Evolutionary conservation across 495 filamentous ascomycete genomes (phyloP).

Genomic region (Hypoxylon subgilvum): DNA sequence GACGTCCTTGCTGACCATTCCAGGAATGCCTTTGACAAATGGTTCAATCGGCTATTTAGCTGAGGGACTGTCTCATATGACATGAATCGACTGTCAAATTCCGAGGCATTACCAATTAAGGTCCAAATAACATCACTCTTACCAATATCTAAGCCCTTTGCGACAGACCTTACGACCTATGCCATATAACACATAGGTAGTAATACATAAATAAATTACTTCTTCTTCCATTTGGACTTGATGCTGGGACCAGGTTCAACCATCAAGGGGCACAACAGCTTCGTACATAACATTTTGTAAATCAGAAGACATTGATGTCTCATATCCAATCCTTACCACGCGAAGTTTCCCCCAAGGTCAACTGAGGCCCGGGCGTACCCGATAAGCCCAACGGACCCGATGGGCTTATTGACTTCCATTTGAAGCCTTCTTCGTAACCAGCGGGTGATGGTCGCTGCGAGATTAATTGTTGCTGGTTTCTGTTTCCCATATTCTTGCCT

Average conservation of each 20-base stretch:
- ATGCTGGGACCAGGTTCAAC: too few species aligned
- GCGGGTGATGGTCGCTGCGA: not conserved
- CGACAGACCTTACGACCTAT: too few species aligned
- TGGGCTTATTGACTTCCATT: not conserved
- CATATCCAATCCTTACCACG: not conserved
- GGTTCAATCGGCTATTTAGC: conserved; percentile 30
- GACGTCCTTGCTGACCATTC: not conserved
- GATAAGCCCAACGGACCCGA: conserved; percentile 4
- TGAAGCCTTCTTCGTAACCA: not conserved
- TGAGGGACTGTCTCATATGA: not conserved
- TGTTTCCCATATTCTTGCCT: not conserved
- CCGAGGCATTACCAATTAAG: not conserved
- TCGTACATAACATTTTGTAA: too few species aligned
- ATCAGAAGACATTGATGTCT: not conserved
- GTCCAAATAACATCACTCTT: too few species aligned
- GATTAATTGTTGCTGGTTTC: not conserved
- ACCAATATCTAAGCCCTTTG: too few species aligned
- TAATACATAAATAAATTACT: too few species aligned
- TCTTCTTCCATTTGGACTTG: too few species aligned
- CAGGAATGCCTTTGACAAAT: conserved; percentile 25
- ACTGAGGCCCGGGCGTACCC: not conserved
- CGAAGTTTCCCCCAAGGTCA: not conserved
- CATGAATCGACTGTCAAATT: too few species aligned
- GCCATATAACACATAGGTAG: too few species aligned
- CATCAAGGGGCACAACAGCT: too few species aligned